phyloP scores from a whole-genome alignment of 2,329 filamentous ascomycete species.

The Mariannaea elegans region DNA sequence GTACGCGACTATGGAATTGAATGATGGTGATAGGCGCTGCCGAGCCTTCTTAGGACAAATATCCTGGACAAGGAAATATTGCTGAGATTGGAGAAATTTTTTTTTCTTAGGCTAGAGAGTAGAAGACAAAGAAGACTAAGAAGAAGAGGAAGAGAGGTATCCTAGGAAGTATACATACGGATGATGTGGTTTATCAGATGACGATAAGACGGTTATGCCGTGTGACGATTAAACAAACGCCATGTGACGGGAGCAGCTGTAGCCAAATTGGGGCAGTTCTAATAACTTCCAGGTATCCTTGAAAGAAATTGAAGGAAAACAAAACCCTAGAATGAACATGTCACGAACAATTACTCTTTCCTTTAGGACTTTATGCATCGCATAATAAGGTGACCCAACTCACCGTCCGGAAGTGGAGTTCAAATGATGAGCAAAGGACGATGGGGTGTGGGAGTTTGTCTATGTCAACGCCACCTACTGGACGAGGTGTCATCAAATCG shows the following conservation, averaged over 20 bases:
- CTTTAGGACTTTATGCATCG: no score
- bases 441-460: not conserved
- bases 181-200: not conserved
- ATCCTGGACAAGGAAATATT: not conserved
- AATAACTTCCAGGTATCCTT: not conserved
- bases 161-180: no score
- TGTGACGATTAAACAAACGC: not conserved
- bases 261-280: not conserved
- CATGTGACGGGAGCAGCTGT: constrained; percentile 14
- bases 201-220: not conserved
- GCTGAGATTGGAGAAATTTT: no score
- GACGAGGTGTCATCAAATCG: not conserved
- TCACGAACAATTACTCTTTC: no score
- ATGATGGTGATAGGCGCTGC: constrained; percentile 36
- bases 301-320: not conserved
- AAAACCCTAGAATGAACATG: not conserved
- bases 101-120: no score
- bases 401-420: not conserved
- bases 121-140: no score
- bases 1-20: constrained; percentile 5
- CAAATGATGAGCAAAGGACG: not conserved
- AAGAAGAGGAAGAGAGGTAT: no score
- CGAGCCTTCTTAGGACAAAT: constrained; percentile 29
- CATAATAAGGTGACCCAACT: no score
- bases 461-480: no score